Evolutionary conservation across 495 filamentous ascomycete genomes (phyloP).

Genomic region (Lasiosphaeria ovina): DNA sequence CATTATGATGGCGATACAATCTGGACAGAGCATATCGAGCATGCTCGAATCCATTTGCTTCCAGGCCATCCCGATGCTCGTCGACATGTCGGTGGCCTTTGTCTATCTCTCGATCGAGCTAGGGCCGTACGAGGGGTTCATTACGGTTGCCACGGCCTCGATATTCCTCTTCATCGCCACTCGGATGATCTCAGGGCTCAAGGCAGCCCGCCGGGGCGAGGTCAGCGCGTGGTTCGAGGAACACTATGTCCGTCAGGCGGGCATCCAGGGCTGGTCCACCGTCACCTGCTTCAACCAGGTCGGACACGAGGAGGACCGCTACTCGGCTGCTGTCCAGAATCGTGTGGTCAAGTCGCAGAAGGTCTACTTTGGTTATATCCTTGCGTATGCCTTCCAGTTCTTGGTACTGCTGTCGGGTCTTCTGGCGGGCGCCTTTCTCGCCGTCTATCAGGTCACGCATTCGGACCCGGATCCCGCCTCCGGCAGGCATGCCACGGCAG

Average conservation of each 20-base stretch:
- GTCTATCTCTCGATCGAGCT: slow-evolving; percentile 67
- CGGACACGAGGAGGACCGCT: slow-evolving; percentile 61
- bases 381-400: slow-evolving; percentile 54
- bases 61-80: slow-evolving; percentile 64
- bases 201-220: slow-evolving; percentile 31
- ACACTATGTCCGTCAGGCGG: slow-evolving; percentile 59
- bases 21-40: slow-evolving; percentile 60
- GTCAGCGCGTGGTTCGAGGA: slow-evolving; percentile 52
- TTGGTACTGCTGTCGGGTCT: slow-evolving; percentile 63
- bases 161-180: slow-evolving; percentile 63
- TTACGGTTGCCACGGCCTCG: slow-evolving; percentile 59
- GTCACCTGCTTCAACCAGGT: slow-evolving; percentile 72
- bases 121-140: slow-evolving; percentile 71
- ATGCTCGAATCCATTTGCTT: slow-evolving; percentile 68
- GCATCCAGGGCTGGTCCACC: slow-evolving; percentile 66
- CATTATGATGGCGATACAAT: slow-evolving; percentile 63
- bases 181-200: slow-evolving; percentile 47
- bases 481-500: slow-evolving; percentile 48
- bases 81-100: slow-evolving; percentile 68
- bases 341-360: slow-evolving; percentile 40
- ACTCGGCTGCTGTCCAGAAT: slow-evolving; percentile 49
- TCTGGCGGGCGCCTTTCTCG: slow-evolving; percentile 62
- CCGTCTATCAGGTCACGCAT: slow-evolving; percentile 61
- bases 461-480: slow-evolving; percentile 18
- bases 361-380: slow-evolving; percentile 40